phyloP scores from a whole-genome alignment of 2,329 filamentous ascomycete genomes.

The Microdochium trichocladiopsis region DNA sequence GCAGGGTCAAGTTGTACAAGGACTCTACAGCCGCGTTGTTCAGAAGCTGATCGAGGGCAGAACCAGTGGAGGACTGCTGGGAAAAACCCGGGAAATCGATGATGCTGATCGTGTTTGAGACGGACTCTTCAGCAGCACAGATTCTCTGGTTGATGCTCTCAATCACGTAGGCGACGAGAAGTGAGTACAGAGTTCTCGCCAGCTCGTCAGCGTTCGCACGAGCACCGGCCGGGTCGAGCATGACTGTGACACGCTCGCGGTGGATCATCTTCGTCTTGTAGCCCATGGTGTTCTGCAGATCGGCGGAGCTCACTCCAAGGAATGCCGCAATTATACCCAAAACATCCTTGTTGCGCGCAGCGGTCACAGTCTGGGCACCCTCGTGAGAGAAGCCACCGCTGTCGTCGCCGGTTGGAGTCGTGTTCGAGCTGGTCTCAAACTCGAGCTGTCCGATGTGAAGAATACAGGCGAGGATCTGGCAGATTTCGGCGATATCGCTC shows the following conservation, averaged over 20 bases:
- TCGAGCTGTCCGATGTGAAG: slow-evolving; percentile 97
- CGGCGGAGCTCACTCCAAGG: slow-evolving; percentile 72
- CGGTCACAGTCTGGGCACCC: slow-evolving; percentile 76
- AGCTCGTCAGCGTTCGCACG: slow-evolving; percentile 90
- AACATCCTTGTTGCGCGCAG: slow-evolving; percentile 90
- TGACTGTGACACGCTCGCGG: slow-evolving; percentile 94
- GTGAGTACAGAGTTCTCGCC: slow-evolving; percentile 84
- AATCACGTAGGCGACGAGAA: slow-evolving; percentile 89
- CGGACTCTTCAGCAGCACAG: slow-evolving; percentile 78
- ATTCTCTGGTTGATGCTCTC: slow-evolving; percentile 87
- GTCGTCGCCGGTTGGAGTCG: slow-evolving; percentile 74
- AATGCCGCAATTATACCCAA: slow-evolving; percentile 87
- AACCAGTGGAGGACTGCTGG: slow-evolving; percentile 75
- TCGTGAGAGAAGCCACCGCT: slow-evolving; percentile 96
- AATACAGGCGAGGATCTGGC: slow-evolving; percentile 87
- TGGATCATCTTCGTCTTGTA: slow-evolving; percentile 97
- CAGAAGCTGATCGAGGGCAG: slow-evolving; percentile 82
- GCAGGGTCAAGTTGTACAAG: slow-evolving; percentile 86
- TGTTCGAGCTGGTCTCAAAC: slow-evolving; percentile 76
- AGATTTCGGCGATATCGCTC: slow-evolving; percentile 92
- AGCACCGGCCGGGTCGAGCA: slow-evolving; percentile 89
- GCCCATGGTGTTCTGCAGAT: slow-evolving; percentile 81
- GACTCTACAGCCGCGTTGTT: slow-evolving; percentile 92
- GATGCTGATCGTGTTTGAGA: slow-evolving; percentile 89
- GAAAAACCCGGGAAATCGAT: slow-evolving; percentile 96